Percentiles rank a stretch among this genome's conserved stretches.
These are phyloP conservation scores for Beauveria sp. DNA, from an alignment of 2,329 filamentous ascomycete species.

Conservation along the genomic window DNA sequence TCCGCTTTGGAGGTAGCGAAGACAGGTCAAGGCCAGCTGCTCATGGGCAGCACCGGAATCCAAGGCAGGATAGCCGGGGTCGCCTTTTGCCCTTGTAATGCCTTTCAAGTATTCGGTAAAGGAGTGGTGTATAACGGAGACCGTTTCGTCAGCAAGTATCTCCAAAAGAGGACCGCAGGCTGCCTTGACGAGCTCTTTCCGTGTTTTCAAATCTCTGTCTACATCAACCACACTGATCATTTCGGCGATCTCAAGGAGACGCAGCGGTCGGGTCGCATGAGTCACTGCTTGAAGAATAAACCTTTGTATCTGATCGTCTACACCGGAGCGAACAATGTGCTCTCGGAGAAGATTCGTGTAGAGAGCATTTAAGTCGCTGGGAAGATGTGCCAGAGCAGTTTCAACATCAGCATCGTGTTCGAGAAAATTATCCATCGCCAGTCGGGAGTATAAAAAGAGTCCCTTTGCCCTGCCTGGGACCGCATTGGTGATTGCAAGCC, in stretches of 20 bases:
- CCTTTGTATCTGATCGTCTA: conserved; percentile 26
- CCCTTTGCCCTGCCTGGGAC: conserved; percentile 32
- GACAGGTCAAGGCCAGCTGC: not conserved
- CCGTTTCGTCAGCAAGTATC: conserved; percentile 35
- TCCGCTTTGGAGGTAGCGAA: not conserved
- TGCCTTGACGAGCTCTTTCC: conserved; percentile 31
- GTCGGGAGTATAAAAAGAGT: conserved; percentile 36
- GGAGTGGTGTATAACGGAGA: conserved; percentile 40
- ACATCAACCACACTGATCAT: conserved; percentile 13
- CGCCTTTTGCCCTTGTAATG: conserved; percentile 11
- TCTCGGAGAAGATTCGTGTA: not conserved
- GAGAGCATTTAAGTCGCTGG: conserved; percentile 13
- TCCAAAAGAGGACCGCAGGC: conserved; percentile 38
- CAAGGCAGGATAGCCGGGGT: conserved; percentile 14
- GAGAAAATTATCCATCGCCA: conserved; percentile 33
- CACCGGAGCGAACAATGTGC: conserved; percentile 19
- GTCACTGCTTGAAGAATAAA: conserved; percentile 34
- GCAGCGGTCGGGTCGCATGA: conserved; percentile 32
- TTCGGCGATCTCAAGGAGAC: conserved; percentile 33
- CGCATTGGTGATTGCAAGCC: conserved; percentile 16
- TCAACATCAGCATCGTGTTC: conserved; percentile 18
- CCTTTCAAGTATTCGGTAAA: conserved; percentile 38
- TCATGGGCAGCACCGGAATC: not conserved
- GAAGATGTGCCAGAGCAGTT: conserved; percentile 25
- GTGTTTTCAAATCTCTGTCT: conserved; percentile 17